Evolutionary conservation across 2,329 filamentous ascomycete genomes (phyloP).

Genomic region (Botryotinia convoluta): DNA sequence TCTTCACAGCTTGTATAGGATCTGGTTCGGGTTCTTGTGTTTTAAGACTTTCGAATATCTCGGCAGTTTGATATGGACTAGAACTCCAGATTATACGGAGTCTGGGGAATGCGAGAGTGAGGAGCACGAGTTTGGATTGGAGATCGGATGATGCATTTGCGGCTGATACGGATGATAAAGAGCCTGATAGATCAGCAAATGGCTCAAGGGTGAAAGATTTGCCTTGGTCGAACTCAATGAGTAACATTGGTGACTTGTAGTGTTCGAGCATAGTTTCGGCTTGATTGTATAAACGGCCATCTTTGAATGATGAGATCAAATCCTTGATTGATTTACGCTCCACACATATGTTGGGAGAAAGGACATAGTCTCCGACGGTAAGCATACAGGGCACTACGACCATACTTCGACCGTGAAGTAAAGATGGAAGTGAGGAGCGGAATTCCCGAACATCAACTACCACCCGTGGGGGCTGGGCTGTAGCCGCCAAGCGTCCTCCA

Average conservation of each 20-base stretch:
- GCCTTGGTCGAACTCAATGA: constrained; percentile 97
- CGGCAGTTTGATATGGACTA: constrained; percentile 91
- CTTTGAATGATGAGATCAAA: constrained; percentile 85
- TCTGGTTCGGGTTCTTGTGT: constrained; percentile 87
- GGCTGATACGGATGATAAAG: constrained; percentile 60
- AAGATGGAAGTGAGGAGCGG: constrained; percentile 83
- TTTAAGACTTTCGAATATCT: constrained; percentile 94
- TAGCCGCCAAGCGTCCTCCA: constrained; percentile 79
- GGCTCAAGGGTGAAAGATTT: constrained; percentile 94
- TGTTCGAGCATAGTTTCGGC: constrained; percentile 91
- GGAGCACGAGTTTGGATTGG: constrained; percentile 85
- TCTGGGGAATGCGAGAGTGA: constrained; percentile 87
- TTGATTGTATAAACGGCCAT: constrained; percentile 88
- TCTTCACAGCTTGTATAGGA: constrained; percentile 78
- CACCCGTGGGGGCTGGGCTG: constrained; percentile 81
- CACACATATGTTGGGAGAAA: constrained; percentile 86
- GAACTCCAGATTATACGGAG: constrained; percentile 92
- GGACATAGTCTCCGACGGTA: constrained; percentile 93
- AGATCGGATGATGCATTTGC: constrained; percentile 67
- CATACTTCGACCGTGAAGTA: constrained; percentile 86
- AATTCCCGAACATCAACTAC: constrained; percentile 97
- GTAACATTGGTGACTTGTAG: constrained; percentile 84
- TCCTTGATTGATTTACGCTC: constrained; percentile 94
- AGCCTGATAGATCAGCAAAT: constrained; percentile 64
- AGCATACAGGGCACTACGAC: constrained; percentile 91